These are phyloP conservation scores for Saccharomycopsis hybrid DNA, from an alignment of 1,139 yeast genomes.

Conservation along the genomic window DNA sequence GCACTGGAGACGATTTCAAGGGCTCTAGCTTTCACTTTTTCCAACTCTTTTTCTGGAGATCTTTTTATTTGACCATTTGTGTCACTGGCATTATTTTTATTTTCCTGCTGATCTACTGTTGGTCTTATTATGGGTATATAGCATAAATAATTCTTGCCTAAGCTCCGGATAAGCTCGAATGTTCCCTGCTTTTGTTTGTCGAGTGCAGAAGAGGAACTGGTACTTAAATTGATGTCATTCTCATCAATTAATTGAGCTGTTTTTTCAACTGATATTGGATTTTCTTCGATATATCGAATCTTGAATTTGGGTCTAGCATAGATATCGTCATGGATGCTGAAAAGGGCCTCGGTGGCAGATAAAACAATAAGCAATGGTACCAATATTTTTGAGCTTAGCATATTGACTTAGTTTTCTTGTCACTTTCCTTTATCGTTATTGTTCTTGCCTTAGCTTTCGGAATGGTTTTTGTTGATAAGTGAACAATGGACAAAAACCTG, in stretches of 20 bases:
- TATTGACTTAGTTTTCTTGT: too few relatives aligned
- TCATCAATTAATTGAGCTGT: background rate
- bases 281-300: background rate
- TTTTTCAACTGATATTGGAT: background rate
- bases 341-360: slow-evolving; percentile 1
- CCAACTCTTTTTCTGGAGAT: background rate
- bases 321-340: slow-evolving; percentile 12
- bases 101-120: too few relatives aligned
- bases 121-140: slow-evolving; percentile 1
- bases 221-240: background rate
- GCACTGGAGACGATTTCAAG: background rate
- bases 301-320: slow-evolving; percentile 11
- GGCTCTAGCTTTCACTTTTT: background rate
- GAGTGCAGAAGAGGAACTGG: too few relatives aligned
- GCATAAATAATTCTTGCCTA: slow-evolving; percentile 1
- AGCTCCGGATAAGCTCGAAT: background rate
- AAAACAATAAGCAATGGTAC: background rate
- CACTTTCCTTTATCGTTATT: too few relatives aligned
- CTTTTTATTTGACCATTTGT: background rate
- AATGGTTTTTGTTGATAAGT: too few relatives aligned
- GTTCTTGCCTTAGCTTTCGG: too few relatives aligned
- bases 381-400: too few relatives aligned
- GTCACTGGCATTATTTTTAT: background rate
- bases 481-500: too few relatives aligned
- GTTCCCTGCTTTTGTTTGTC: too few relatives aligned